A percentile compares a stretch with the other conserved stretches of the same genome.
Evolutionary conservation across 345 rosid genomes (phyloP).

Genomic region (Citrus cavaleriei): DNA sequence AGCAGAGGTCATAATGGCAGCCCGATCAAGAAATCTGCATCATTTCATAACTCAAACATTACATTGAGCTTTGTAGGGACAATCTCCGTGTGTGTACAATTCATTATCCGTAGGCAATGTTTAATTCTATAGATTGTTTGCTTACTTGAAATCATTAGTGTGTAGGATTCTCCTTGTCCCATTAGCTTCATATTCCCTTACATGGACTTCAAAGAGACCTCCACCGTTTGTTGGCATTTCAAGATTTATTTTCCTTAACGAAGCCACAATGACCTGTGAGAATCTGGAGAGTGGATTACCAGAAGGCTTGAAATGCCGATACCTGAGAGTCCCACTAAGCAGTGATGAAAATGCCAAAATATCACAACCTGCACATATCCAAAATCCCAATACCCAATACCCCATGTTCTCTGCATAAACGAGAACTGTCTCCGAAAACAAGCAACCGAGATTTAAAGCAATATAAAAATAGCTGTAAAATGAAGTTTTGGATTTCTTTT

Average conservation of each 20-base stretch:
- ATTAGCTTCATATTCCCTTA: constrained; percentile 11
- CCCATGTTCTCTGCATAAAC: constrained; percentile 32
- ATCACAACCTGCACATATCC: constrained; percentile 23
- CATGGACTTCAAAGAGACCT: constrained; percentile 20
- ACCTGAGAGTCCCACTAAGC: constrained; percentile 18
- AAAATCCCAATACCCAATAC: constrained; percentile 34
- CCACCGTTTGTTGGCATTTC: constrained; percentile 14
- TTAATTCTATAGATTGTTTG: too few relatives aligned
- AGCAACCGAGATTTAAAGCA: constrained; percentile 32
- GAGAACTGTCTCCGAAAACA: constrained; percentile 35
- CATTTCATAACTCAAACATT: background rate
- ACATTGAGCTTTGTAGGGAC: background rate
- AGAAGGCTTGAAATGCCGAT: constrained; percentile 29
- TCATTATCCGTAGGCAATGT: too few relatives aligned
- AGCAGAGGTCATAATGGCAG: constrained; percentile 19
- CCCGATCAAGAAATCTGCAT: constrained; percentile 39
- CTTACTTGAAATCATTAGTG: constrained; percentile 30
- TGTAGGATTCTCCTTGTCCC: constrained; percentile 20
- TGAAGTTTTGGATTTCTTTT: constrained; percentile 28
- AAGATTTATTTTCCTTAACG: constrained; percentile 24
- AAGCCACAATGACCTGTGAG: constrained; percentile 31
- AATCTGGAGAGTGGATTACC: constrained; percentile 34
- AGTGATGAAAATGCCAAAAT: constrained; percentile 19
- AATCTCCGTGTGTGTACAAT: background rate
- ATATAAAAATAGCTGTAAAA: constrained; percentile 41